Evolutionary conservation across 2,329 filamentous ascomycete genomes (phyloP).

Genomic region (Lasiodiplodia sp.): DNA sequence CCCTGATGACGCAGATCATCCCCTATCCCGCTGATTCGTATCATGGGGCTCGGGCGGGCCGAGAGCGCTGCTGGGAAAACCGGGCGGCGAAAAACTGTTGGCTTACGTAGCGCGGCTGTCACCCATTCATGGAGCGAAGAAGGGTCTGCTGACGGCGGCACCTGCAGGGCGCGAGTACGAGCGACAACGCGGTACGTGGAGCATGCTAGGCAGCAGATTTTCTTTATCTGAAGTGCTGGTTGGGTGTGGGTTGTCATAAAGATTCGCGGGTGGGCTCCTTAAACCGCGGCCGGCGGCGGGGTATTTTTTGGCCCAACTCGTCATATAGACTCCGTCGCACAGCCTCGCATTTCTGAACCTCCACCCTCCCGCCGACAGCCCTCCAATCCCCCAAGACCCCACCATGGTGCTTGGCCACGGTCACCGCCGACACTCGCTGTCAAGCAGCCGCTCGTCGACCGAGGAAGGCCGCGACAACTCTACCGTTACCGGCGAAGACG

Average conservation of each 20-base stretch:
- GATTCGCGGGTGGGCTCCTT: not conserved
- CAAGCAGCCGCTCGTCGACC: conserved; percentile 52
- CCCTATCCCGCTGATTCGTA: conserved; percentile 24
- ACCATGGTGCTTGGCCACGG: conserved; percentile 59
- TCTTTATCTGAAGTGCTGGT: conserved; percentile 21
- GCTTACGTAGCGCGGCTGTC: conserved; percentile 21
- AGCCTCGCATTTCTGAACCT: conserved; percentile 21
- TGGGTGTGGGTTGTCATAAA: conserved; percentile 7
- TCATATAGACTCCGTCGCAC: conserved; percentile 1
- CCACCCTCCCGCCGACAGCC: conserved; percentile 12
- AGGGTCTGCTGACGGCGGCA: conserved; percentile 1
- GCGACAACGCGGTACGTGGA: not conserved
- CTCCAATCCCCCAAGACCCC: conserved; percentile 1
- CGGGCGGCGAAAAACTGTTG: conserved; percentile 1
- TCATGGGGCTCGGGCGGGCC: conserved; percentile 22
- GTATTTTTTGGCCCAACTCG: too few relatives aligned
- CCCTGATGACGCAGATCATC: conserved; percentile 14
- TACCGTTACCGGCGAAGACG: conserved; percentile 64
- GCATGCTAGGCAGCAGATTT: conserved; percentile 12
- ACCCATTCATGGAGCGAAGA: not conserved
- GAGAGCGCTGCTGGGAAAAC: conserved; percentile 13
- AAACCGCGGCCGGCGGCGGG: too few relatives aligned
- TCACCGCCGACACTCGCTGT: conserved; percentile 55
- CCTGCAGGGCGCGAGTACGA: not conserved
- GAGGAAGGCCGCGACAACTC: conserved; percentile 46